Base-by-base conservation (phyloP, 805 yeast genomes). In the Ogataea naganishii region DNA sequence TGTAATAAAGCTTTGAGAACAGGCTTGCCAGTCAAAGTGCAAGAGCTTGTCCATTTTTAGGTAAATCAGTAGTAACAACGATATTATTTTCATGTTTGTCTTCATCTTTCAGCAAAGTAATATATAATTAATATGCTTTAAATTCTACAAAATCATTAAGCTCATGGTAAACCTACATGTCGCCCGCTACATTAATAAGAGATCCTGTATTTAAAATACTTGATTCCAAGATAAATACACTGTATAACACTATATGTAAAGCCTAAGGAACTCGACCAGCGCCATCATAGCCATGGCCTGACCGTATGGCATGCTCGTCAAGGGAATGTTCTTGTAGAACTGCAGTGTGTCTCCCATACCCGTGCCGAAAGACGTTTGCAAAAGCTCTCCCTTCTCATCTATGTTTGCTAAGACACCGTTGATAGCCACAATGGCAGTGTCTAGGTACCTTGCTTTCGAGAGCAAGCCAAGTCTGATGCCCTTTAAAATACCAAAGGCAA, bases 261-360 rank as follows among this genome's bases (percentile, higher is more conserved):
- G 35, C 32, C 31, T 46, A 20, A 37, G 30, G 31, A 31, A 54
- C 38, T 55, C 60, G 12, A 50, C 52, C 13, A 55, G 34, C 5
- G 59, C 58, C 53, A 55, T 55, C 32, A 55, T 55, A n/a, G 58
- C 60, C 58, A 55, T 51, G 7, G 60, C 60, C 34, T 53, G 59
- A 1, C 60, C 60, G 33, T 55, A 54, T 6, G 59, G 59, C 60
- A 55, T 55, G 7, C 46, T 37, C 3, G 60, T 55, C 24, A 55
- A 42, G 15, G 57, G 56, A 31, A 55, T 55, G 25, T 55, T 57
- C 36, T 44, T 51, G 33, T 55, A 55, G 24, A 51, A 54, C 36
- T 55, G 58, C 28, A 53, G 38, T 27, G 33, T 34, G 20, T 44
- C 44, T 12, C 60, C 60, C 56, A 56, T 53, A 10, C 57, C 58